These are phyloP conservation scores for Candida qinlingensis DNA, from an alignment of 805 yeast species.

Conservation along the genomic window DNA sequence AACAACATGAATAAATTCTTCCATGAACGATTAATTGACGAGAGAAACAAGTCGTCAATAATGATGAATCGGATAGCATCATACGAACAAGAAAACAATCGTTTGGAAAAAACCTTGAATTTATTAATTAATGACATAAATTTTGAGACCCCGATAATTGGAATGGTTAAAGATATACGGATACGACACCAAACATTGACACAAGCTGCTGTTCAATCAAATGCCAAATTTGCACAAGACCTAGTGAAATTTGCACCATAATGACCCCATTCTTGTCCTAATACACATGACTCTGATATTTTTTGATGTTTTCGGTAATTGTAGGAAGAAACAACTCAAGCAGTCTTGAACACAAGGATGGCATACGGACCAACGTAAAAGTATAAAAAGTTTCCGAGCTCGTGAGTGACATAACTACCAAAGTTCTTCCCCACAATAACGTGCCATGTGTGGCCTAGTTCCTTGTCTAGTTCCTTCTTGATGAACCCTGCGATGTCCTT, in stretches of 20 bases:
- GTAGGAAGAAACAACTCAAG: constrained; percentile 16
- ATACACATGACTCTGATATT: too few species aligned
- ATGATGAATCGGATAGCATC: constrained; percentile 10
- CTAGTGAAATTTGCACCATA: constrained; percentile 1
- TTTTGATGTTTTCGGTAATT: too few species aligned
- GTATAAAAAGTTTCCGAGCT: constrained; percentile 66
- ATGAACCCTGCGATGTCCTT: constrained; percentile 62
- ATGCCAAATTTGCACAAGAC: neutral
- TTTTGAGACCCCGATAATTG: constrained; percentile 1
- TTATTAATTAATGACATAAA: constrained; percentile 7
- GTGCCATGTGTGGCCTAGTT: constrained; percentile 73
- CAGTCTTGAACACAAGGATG: constrained; percentile 63
- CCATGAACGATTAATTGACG: constrained; percentile 25
- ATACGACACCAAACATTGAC: neutral
- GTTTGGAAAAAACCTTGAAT: constrained; percentile 4
- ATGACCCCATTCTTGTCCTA: neutral
- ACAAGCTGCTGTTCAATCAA: neutral
- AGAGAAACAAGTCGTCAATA: constrained; percentile 22
- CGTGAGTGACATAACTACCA: constrained; percentile 77
- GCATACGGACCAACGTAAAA: constrained; percentile 69
- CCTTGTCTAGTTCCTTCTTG: constrained; percentile 59
- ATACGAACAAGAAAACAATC: neutral
- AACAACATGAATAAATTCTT: constrained; percentile 22
- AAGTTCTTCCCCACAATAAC: constrained; percentile 75
- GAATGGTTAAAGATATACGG: neutral